A percentile compares a stretch with the other conserved stretches of the same genome.
These are phyloP conservation scores for Carex arenaria DNA, from an alignment of 202 grass and related monocot genomes.

Conservation along the genomic window DNA sequence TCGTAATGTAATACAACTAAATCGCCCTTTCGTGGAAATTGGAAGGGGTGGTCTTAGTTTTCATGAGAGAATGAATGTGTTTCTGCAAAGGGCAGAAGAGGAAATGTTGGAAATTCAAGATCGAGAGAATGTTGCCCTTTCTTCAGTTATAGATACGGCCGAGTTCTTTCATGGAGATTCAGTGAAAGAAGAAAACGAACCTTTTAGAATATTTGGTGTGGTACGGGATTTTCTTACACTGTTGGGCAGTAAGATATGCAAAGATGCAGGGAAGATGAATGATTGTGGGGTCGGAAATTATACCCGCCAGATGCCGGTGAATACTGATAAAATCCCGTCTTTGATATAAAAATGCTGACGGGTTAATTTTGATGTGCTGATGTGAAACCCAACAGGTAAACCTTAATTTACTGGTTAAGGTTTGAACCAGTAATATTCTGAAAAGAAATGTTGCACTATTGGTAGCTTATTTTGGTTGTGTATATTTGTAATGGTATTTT, in stretches of 20 bases:
- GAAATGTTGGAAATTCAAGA: constrained; percentile 65
- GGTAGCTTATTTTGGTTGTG: background rate
- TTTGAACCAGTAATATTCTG: background rate
- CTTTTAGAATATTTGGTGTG: constrained; percentile 83
- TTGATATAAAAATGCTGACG: constrained; percentile 10
- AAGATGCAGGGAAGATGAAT: constrained; percentile 51
- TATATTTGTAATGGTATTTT: constrained; percentile 20
- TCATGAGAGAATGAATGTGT: constrained; percentile 56
- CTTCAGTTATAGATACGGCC: constrained; percentile 60
- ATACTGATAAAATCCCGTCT: constrained; percentile 1
- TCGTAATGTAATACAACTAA: constrained; percentile 50
- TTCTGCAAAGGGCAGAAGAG: constrained; percentile 60
- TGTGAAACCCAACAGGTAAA: background rate
- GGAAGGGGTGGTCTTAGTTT: constrained; percentile 41
- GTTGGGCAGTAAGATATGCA: constrained; percentile 71
- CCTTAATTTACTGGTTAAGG: background rate
- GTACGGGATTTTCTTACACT: constrained; percentile 71
- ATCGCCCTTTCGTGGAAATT: constrained; percentile 33
- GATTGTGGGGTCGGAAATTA: constrained; percentile 45
- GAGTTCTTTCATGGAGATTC: constrained; percentile 87
- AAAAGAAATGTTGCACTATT: background rate
- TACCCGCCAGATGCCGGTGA: constrained; percentile 45
- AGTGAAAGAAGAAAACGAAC: constrained; percentile 61
- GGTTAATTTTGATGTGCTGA: background rate
- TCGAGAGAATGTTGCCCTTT: constrained; percentile 56